Percentiles rank a stretch among this genome's conserved stretches.
These are phyloP conservation scores for Blakeslea trispora DNA, from an alignment of 371 early-diverging fungal genomes.

Conservation along the genomic window DNA sequence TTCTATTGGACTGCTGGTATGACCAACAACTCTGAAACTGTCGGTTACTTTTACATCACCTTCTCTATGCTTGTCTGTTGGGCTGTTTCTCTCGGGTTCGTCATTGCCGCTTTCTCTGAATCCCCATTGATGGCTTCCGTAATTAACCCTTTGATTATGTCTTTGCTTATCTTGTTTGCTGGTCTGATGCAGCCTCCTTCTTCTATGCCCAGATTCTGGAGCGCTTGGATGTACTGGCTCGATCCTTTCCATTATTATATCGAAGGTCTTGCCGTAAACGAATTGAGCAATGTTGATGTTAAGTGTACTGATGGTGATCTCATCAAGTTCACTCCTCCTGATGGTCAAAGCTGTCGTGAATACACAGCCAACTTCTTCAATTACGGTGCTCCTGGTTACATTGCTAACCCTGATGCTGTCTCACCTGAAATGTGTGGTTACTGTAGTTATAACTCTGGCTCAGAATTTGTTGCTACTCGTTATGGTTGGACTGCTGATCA, in stretches of 20 bases:
- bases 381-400: slow-evolving; percentile 57
- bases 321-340: slow-evolving; percentile 54
- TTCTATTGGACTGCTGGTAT: slow-evolving; percentile 78
- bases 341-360: slow-evolving; percentile 62
- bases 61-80: slow-evolving; percentile 61
- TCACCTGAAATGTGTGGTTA: slow-evolving; percentile 58
- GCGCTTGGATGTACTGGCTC: slow-evolving; percentile 77
- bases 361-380: slow-evolving; percentile 61
- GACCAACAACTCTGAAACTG: slow-evolving; percentile 42
- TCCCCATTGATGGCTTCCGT: slow-evolving; percentile 69
- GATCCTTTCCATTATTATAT: slow-evolving; percentile 75
- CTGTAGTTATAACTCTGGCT: slow-evolving; percentile 62
- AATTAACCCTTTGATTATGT: slow-evolving; percentile 71
- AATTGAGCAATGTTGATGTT: slow-evolving; percentile 56
- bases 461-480: slow-evolving; percentile 50
- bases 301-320: slow-evolving; percentile 56
- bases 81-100: slow-evolving; percentile 67
- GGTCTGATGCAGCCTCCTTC: slow-evolving; percentile 70
- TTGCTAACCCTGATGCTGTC: slow-evolving; percentile 54
- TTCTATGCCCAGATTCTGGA: slow-evolving; percentile 79
- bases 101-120: slow-evolving; percentile 49
- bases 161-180: slow-evolving; percentile 69
- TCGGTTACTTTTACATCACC: slow-evolving; percentile 66
- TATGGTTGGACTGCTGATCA: slow-evolving; percentile 65
- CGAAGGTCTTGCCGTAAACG: slow-evolving; percentile 75